phyloP scores from a whole-genome alignment of 202 grass and related monocot species.

The Alloteropsis angusta region DNA sequence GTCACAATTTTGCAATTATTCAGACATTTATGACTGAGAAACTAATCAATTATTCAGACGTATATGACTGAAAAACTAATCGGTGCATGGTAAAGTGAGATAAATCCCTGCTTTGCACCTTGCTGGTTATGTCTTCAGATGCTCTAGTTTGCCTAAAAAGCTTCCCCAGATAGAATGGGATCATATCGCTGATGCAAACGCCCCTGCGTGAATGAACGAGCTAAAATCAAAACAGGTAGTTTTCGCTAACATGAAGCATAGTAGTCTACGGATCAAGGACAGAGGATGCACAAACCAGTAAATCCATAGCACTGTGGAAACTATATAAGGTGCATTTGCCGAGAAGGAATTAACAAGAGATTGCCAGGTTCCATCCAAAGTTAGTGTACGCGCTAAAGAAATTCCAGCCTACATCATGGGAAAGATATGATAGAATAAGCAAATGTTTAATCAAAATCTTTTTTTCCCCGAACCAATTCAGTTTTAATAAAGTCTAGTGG shows the following conservation, averaged over 20 bases:
- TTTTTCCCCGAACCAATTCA: too few relatives aligned
- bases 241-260: background rate
- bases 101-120: conserved; percentile 39
- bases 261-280: background rate
- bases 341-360: conserved; percentile 69
- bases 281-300: conserved; percentile 58
- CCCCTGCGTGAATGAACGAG: conserved; percentile 45
- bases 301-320: conserved; percentile 82
- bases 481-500: background rate
- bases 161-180: conserved; percentile 75
- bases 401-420: conserved; percentile 60
- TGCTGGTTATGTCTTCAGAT: conserved; percentile 61
- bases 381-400: conserved; percentile 67
- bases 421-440: background rate
- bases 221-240: background rate
- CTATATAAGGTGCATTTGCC: conserved; percentile 54
- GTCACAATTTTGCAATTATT: conserved; percentile 1
- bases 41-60: too few relatives aligned
- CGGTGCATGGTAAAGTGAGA: background rate
- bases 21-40: too few relatives aligned
- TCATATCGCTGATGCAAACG: conserved; percentile 85
- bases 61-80: background rate
- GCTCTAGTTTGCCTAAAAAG: conserved; percentile 67
- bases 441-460: too few relatives aligned
- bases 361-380: conserved; percentile 71